phyloP scores from a whole-genome alignment of 1,284 basidiomycete species.

The Athelia sp. region DNA sequence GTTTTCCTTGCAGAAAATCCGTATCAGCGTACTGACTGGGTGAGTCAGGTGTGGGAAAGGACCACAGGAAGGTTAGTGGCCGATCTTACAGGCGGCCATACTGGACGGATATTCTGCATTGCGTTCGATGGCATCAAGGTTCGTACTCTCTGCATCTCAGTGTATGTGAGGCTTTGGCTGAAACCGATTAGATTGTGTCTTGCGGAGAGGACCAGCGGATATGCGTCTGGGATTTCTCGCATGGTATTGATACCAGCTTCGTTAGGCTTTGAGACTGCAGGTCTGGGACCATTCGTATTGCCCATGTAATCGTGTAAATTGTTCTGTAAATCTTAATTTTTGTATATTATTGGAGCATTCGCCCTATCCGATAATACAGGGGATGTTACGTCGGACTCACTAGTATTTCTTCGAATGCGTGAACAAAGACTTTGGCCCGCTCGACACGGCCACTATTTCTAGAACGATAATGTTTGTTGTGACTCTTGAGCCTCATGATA shows the following conservation, averaged over 20 bases:
- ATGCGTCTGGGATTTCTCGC: conserved; percentile 83
- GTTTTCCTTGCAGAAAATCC: conserved; percentile 11
- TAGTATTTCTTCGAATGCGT: too few species aligned
- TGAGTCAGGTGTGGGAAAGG: conserved; percentile 74
- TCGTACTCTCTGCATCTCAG: conserved; percentile 8
- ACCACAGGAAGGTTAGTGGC: conserved; percentile 65
- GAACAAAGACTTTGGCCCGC: too few species aligned
- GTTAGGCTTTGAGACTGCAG: conserved; percentile 35
- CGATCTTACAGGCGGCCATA: conserved; percentile 72
- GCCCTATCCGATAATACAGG: too few species aligned
- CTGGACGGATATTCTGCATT: conserved; percentile 78
- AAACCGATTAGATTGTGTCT: conserved; percentile 45
- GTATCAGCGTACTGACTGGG: conserved; percentile 4
- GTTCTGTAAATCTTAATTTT: too few species aligned
- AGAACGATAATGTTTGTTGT: too few species aligned
- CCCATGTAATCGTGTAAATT: too few species aligned
- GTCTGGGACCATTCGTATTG: too few species aligned
- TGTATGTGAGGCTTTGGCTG: conserved; percentile 5
- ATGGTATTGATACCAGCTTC: conserved; percentile 75
- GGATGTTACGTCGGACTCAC: too few species aligned
- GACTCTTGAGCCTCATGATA: too few species aligned
- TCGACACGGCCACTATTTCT: too few species aligned
- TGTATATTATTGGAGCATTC: too few species aligned
- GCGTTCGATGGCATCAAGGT: conserved; percentile 74
- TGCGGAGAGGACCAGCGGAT: conserved; percentile 86